Evolutionary conservation across 2,329 filamentous ascomycete species (phyloP), one percentile per base, ranked within the genome.

Genomic region (Fusarium chlamydosporum): DNA sequence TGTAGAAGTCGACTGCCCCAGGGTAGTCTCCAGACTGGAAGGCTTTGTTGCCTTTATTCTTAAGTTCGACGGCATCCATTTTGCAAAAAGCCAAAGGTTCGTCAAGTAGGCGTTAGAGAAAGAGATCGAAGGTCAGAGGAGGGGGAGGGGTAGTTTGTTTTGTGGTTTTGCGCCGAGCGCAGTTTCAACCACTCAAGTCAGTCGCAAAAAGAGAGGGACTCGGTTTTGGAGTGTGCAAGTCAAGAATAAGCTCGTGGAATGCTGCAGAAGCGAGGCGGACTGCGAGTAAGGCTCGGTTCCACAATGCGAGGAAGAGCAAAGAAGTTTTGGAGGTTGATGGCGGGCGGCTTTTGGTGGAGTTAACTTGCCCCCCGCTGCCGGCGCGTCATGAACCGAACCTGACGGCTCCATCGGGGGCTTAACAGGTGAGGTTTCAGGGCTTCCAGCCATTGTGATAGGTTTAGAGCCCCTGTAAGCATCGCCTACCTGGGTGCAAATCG

Each of bases 1-100:
- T 89, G 80, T 99, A 99, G 72, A 90, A 89, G 3, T 94, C 90
- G 68, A 97, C 86, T 9, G 96, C 96, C 4, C 86, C 83, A 12
- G 86, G 88, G 92, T 92, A 99, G 83, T 98, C 92, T 76, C 97
- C 93, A 33, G 89, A 85, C 58, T 90, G 89, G 81, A 98, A 98
- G 54, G 94, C 94, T 76, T 94, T 92, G 82, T 99, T 99, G 78
- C 96, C 96, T 80, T 96, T 88, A 80, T 96, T 91, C 84, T 99
- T 99, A 74, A 97, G 84, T 77, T 91, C 91, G 72, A 89, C 87
- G 53, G 95, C 95, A 26, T 51, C 47, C 79, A 92, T 78, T 92
- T 72, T 62, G 82, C 75, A 82, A 85, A 23, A 85, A 70, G n/a
- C 67, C 63, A 65, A 65, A 46, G 74, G 51, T 47, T 55, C 56